phyloP scores from a whole-genome alignment of 2,329 filamentous ascomycete species.

The Botrytis tulipae region DNA sequence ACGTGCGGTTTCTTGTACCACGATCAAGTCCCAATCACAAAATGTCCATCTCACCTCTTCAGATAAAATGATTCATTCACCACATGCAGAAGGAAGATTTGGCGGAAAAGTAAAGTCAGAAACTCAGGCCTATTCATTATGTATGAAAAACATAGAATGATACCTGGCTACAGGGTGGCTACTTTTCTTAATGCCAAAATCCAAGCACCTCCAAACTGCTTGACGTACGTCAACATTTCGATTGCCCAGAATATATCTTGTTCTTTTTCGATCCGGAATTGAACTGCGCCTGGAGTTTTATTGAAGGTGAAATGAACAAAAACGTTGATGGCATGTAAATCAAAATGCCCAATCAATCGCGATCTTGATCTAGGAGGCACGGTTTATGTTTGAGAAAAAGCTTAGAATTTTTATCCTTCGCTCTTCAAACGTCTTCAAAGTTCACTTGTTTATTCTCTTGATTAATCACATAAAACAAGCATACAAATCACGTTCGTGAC shows the following conservation, averaged over 20 bases:
- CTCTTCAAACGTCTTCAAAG: too few species aligned
- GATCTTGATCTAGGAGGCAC: background rate
- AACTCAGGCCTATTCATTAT: background rate
- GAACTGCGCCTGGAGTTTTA: background rate
- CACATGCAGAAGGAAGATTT: fast-evolving
- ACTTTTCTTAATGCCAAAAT: too few species aligned
- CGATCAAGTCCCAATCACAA: background rate
- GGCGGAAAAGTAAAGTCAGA: background rate
- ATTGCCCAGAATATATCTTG: too few species aligned
- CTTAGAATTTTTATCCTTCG: fast-evolving
- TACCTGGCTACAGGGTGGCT: too few species aligned
- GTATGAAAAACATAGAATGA: background rate
- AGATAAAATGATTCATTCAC: background rate
- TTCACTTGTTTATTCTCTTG: background rate
- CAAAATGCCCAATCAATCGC: fast-evolving
- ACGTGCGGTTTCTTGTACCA: too few species aligned
- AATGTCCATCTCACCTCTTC: background rate
- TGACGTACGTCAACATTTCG: too few species aligned
- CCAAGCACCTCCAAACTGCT: too few species aligned
- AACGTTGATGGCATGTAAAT: background rate
- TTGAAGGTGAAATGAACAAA: background rate
- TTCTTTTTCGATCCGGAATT: fast-evolving
- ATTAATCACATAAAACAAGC: background rate
- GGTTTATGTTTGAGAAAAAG: background rate
- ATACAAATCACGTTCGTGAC: background rate